phyloP scores from a whole-genome alignment of 2,329 filamentous ascomycete species.

The Geosmithia morbida region DNA sequence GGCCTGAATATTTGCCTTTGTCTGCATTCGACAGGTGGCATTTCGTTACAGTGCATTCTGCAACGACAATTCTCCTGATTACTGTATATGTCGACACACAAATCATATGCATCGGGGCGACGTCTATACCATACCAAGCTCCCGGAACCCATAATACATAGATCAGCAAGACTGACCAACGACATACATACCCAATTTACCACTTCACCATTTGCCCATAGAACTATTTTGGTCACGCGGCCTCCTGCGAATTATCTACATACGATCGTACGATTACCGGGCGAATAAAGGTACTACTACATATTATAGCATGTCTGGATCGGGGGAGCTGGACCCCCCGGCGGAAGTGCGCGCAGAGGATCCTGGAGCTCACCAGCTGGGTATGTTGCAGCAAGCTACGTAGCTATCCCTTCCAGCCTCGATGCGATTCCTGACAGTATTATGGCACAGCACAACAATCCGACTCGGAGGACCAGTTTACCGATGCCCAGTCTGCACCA shows the following conservation, averaged over 20 bases:
- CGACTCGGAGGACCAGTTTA: conserved; percentile 57
- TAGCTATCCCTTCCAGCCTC: not conserved
- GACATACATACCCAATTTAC: no score
- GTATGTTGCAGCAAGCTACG: conserved; percentile 17
- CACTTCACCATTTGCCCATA: no score
- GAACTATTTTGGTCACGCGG: not conserved
- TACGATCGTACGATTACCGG: not conserved
- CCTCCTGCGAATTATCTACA: no score
- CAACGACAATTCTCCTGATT: no score
- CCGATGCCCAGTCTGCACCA: conserved; percentile 44
- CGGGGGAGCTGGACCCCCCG: conserved; percentile 16
- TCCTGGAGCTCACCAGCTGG: conserved; percentile 44
- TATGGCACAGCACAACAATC: conserved; percentile 29
- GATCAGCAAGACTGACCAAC: no score
- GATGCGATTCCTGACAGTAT: not conserved
- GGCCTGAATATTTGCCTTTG: not conserved
- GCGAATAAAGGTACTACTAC: not conserved
- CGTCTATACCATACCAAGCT: no score
- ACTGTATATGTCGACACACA: no score
- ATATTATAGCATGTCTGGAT: conserved; percentile 11
- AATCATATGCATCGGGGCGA: no score
- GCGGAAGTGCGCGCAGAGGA: conserved; percentile 24
- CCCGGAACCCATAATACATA: no score
- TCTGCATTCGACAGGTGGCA: not conserved
- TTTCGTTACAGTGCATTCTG: no score